Evolutionary conservation across 2,329 filamentous ascomycete species (phyloP), one percentile per base, ranked within the genome.

Genomic region (Colletotrichum eleusines): DNA sequence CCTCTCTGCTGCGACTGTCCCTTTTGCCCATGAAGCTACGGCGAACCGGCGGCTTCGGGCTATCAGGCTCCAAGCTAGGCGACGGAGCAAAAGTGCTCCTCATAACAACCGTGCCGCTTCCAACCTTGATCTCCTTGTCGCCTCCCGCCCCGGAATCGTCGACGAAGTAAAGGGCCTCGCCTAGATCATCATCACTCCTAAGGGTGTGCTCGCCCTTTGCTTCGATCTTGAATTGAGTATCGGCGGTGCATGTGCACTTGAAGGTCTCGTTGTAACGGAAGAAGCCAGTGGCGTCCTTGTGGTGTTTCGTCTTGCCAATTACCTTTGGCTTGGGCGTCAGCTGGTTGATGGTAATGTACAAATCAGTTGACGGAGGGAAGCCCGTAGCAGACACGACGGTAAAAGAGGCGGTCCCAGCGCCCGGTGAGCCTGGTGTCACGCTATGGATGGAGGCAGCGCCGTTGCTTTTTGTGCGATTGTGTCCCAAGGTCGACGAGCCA

Each of bases 291-390:
- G 88, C 83, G 0, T 91, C 87, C 80, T 97, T 97, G 83, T 93
- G 89, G 74, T 96, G 92, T 80, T 97, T 97, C 28, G 95, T 98
- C 85, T 98, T 98, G 83, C 95, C 91, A 55, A 99, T 84, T 55
- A 92, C 89, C 83, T 96, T 98, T 60, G 85, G 88, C 81, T 92
- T 95, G 57, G 89, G 82, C 4, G 86, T 84, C 42, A 93, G 78
- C 74, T 93, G 89, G 66, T 89, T 90, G 74, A 97, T 83, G 69
- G 88, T 82, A 58, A 97, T 89, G 76, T 94, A 94, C n/a, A 97
- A 83, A 77, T 97, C 94, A 7, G 93, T 87, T 7, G 89, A 89
- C 1, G 91, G 83, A 20, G 94, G 92, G 81, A 91, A 99, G 40
- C 92, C 94, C 3, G 88, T 86, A 0, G 95, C 94, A 4, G 92